These are phyloP conservation scores for Bertia moriformis DNA, from an alignment of 2,329 filamentous ascomycete genomes.

Conservation along the genomic window DNA sequence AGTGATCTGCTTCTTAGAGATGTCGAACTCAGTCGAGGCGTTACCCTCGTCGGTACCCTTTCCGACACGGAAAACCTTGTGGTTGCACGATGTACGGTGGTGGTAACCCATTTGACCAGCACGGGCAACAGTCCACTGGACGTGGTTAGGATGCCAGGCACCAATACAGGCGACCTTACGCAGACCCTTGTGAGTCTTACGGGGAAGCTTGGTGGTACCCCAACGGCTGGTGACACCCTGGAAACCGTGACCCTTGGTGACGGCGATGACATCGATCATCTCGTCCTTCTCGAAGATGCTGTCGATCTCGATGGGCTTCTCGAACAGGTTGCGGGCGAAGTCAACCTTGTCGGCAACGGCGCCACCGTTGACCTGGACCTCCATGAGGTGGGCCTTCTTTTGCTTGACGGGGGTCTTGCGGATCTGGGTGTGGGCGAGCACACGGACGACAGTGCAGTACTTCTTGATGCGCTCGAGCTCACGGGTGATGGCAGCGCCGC, in stretches of 20 bases:
- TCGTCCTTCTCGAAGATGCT: constrained; percentile 98
- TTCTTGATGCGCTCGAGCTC: constrained; percentile 99
- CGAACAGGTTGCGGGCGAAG: constrained; percentile 88
- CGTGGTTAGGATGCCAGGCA: constrained; percentile 99
- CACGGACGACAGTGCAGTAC: constrained; percentile 97
- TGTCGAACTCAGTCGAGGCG: constrained; percentile 85
- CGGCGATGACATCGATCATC: constrained; percentile 97
- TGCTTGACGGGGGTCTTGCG: constrained; percentile 98
- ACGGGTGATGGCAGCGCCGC: constrained; percentile 77
- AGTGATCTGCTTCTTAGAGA: constrained; percentile 99
- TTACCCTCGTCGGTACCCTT: constrained; percentile 83
- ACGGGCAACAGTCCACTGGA: constrained; percentile 99
- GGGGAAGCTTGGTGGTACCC: constrained; percentile 99
- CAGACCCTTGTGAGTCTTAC: constrained; percentile 99
- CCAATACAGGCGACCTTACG: constrained; percentile 99
- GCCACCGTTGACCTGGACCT: constrained; percentile 99
- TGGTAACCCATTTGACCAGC: constrained; percentile 99
- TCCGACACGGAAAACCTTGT: constrained; percentile 99
- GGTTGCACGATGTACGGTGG: constrained; percentile 99
- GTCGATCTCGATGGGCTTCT: constrained; percentile 93
- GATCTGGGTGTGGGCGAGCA: constrained; percentile 99
- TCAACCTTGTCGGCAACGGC: constrained; percentile 91
- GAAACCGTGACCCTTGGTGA: constrained; percentile 99
- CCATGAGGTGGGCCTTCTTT: constrained; percentile 99
- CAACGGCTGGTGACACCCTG: constrained; percentile 92